Percentiles rank a stretch among this genome's conserved stretches.
Conservation (phyloP, 2,329 filamentous ascomycete species). For the Pseudocercospora pini-densiflorae region DNA sequence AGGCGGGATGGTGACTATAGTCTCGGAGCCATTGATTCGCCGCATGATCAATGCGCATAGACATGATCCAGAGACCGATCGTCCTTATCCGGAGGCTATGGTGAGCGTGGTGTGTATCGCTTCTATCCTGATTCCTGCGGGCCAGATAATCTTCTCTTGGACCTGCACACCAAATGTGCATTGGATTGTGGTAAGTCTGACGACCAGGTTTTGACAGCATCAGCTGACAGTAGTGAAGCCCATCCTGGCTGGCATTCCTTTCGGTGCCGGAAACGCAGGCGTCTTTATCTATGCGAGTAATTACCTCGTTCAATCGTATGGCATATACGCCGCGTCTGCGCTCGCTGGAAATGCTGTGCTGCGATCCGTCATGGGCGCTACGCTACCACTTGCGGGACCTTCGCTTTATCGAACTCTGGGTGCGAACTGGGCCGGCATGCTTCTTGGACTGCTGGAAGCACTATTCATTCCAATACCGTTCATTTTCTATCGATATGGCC, state of each 20-base stretch:
- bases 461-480: constrained; percentile 66
- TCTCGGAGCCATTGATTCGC: constrained; percentile 69
- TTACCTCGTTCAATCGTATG: constrained; percentile 78
- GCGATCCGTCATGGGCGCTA: constrained; percentile 74
- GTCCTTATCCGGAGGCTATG: constrained; percentile 76
- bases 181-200: constrained; percentile 62
- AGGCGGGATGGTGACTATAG: constrained; percentile 59
- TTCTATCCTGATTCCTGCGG: constrained; percentile 72
- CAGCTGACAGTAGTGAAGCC: constrained; percentile 46
- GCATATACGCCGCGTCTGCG: constrained; percentile 80
- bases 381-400: constrained; percentile 74
- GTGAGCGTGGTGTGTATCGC: constrained; percentile 80
- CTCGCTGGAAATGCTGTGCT: constrained; percentile 80
- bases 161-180: constrained; percentile 82
- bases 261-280: constrained; percentile 75
- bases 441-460: constrained; percentile 75
- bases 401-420: constrained; percentile 72
- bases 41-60: constrained; percentile 77
- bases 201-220: neutral
- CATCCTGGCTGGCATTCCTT: constrained; percentile 77
- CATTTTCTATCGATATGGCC: constrained; percentile 50
- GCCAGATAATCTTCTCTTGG: constrained; percentile 87
- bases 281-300: constrained; percentile 84
- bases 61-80: constrained; percentile 74
- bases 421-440: constrained; percentile 77